These are phyloP conservation scores for Tricholoma sp. DNA, from an alignment of 768 basidiomycete genomes.

Conservation along the genomic window DNA sequence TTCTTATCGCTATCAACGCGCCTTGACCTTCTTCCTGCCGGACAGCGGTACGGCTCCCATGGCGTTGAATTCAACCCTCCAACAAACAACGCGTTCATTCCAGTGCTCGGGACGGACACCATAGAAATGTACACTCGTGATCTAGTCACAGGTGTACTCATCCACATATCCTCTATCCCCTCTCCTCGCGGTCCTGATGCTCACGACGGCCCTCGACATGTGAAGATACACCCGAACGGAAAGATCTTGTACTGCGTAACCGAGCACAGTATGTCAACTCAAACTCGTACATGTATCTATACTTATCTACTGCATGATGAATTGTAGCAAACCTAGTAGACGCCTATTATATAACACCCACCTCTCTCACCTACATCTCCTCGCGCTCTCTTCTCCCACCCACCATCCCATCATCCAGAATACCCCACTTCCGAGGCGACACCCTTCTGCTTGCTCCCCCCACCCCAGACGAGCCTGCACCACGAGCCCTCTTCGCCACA, in stretches of 20 bases:
- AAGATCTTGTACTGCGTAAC: slow-evolving; percentile 46
- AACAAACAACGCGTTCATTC: slow-evolving; percentile 37
- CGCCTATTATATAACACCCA: slow-evolving; percentile 32
- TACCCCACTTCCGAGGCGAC: slow-evolving; percentile 35
- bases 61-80: slow-evolving; percentile 41
- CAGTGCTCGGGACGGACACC: slow-evolving; percentile 42
- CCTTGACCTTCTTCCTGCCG: neutral
- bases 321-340: slow-evolving; percentile 42
- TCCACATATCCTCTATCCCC: slow-evolving; percentile 29
- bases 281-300: neutral
- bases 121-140: slow-evolving; percentile 44
- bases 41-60: slow-evolving; percentile 47
- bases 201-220: slow-evolving; percentile 47
- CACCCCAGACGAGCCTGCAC: slow-evolving; percentile 28
- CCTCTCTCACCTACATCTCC: slow-evolving; percentile 22
- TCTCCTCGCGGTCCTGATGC: slow-evolving; percentile 33
- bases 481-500: slow-evolving; percentile 38
- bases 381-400: slow-evolving; percentile 30
- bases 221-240: slow-evolving; percentile 49
- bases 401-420: slow-evolving; percentile 3
- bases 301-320: neutral
- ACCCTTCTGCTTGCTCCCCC: slow-evolving; percentile 39
- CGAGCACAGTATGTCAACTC: slow-evolving; percentile 39
- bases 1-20: neutral
- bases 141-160: slow-evolving; percentile 25